A percentile compares a stretch with the other conserved stretches of the same genome.
These are phyloP conservation scores for Elsinoe ampelina DNA, from an alignment of 2,329 filamentous ascomycete genomes.

Conservation along the genomic window DNA sequence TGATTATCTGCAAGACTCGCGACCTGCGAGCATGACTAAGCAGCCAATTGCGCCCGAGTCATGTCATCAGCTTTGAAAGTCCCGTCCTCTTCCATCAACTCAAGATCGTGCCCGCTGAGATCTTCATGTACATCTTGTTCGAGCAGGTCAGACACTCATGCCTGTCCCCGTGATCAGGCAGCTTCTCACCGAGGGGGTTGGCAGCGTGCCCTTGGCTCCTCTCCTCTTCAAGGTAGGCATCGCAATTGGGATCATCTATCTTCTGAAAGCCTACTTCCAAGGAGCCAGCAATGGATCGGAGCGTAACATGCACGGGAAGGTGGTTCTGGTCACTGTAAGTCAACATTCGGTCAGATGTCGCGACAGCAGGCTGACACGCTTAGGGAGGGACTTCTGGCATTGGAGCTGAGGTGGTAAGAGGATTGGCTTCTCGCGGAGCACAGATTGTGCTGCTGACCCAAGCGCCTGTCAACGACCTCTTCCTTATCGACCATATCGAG, in stretches of 20 bases:
- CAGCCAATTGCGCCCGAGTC: background rate
- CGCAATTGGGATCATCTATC: constrained; percentile 43
- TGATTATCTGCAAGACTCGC: background rate
- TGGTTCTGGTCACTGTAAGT: constrained; percentile 77
- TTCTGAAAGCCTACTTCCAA: constrained; percentile 66
- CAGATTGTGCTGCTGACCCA: constrained; percentile 87
- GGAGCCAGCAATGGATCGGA: constrained; percentile 68
- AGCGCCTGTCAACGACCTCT: constrained; percentile 70
- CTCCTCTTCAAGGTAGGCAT: constrained; percentile 41
- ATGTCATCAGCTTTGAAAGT: background rate
- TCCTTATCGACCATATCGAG: constrained; percentile 85
- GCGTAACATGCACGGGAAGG: constrained; percentile 82
- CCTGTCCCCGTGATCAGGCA: constrained; percentile 51
- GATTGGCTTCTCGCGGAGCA: constrained; percentile 71
- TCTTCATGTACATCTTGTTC: no score
- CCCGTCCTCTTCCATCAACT: no score
- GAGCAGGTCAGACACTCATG: constrained; percentile 37
- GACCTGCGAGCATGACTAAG: background rate
- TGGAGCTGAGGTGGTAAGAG: constrained; percentile 64
- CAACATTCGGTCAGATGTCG: constrained; percentile 15
- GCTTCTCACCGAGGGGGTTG: constrained; percentile 46
- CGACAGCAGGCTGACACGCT: constrained; percentile 15
- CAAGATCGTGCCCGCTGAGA: no score
- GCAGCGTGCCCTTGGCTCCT: constrained; percentile 33
- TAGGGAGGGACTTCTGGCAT: constrained; percentile 87